Conservation (phyloP, 352 stramenopile species). For the Plasmopara muralis region DNA sequence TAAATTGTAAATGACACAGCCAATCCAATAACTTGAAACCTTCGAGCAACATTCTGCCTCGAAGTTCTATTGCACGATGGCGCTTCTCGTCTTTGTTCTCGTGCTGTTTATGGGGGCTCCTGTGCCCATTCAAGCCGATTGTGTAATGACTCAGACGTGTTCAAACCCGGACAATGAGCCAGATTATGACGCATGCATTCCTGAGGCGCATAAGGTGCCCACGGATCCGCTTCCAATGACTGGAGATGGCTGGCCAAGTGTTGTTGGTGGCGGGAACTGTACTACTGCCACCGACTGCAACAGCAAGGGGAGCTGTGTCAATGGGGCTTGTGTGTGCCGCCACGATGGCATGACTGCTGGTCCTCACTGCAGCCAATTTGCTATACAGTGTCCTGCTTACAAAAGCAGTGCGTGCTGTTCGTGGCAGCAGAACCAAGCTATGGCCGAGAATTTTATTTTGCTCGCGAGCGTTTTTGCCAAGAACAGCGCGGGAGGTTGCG, state of each 20-base stretch:
- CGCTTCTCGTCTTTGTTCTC: slow-evolving; percentile 10
- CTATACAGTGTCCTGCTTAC: slow-evolving; percentile 85
- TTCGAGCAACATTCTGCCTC: slow-evolving; percentile 1
- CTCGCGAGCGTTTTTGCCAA: slow-evolving; percentile 60
- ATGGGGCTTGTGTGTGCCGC: slow-evolving; percentile 40
- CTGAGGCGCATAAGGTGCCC: slow-evolving; percentile 42
- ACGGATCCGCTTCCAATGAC: slow-evolving; percentile 33
- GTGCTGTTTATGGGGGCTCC: slow-evolving; percentile 6
- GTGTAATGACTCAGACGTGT: slow-evolving; percentile 76
- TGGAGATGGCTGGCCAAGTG: slow-evolving; percentile 31
- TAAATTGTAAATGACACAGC: neutral
- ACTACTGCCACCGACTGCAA: slow-evolving; percentile 46
- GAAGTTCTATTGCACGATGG: neutral
- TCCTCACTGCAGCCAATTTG: slow-evolving; percentile 60
- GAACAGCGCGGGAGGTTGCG: slow-evolving; percentile 64
- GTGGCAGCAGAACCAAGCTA: slow-evolving; percentile 86
- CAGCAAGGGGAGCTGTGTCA: slow-evolving; percentile 45
- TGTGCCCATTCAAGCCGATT: slow-evolving; percentile 24
- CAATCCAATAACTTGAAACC: neutral
- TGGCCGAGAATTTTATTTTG: slow-evolving; percentile 84
- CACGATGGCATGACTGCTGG: slow-evolving; percentile 64
- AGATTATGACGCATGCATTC: slow-evolving; percentile 69
- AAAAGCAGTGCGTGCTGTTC: slow-evolving; percentile 70
- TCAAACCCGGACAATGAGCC: slow-evolving; percentile 62
- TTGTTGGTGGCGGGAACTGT: slow-evolving; percentile 65